Conservation (phyloP, 2,329 filamentous ascomycete species). For the Myriosclerotinia duriaeana region DNA sequence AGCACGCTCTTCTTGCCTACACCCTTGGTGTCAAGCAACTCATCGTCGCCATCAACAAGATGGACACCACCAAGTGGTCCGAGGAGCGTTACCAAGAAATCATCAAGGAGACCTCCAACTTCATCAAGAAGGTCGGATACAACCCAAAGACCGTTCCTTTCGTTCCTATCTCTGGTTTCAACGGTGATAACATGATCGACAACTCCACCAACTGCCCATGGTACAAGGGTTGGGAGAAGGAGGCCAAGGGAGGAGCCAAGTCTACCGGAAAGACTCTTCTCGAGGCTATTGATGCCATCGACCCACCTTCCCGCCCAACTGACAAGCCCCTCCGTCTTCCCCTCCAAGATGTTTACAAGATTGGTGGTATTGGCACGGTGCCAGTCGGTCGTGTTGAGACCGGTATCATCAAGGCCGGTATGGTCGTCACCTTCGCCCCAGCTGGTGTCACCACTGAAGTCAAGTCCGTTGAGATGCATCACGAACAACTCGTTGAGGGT, state of each 20-base stretch:
- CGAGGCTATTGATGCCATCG: conserved; percentile 96
- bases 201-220: conserved; percentile 91
- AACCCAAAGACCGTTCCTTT: conserved; percentile 99
- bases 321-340: conserved; percentile 99
- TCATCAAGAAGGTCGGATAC: conserved; percentile 99
- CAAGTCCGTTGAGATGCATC: conserved; percentile 99
- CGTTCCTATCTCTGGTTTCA: conserved; percentile 99
- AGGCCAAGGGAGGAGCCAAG: conserved; percentile 81
- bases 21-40: conserved; percentile 99
- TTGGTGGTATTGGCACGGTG: conserved; percentile 99
- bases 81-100: conserved; percentile 97
- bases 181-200: conserved; percentile 99
- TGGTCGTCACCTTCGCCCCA: conserved; percentile 98
- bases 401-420: conserved; percentile 85
- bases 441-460: conserved; percentile 99
- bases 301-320: conserved; percentile 86
- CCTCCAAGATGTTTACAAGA: conserved; percentile 99
- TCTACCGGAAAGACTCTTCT: conserved; percentile 93
- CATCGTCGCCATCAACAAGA: conserved; percentile 99
- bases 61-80: conserved; percentile 99
- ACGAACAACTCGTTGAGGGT: conserved; percentile 97
- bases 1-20: conserved; percentile 99
- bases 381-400: conserved; percentile 99
- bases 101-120: conserved; percentile 99
- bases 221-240: conserved; percentile 99